Conservation (phyloP, 805 yeast species). For the Starmera amethionina region DNA sequence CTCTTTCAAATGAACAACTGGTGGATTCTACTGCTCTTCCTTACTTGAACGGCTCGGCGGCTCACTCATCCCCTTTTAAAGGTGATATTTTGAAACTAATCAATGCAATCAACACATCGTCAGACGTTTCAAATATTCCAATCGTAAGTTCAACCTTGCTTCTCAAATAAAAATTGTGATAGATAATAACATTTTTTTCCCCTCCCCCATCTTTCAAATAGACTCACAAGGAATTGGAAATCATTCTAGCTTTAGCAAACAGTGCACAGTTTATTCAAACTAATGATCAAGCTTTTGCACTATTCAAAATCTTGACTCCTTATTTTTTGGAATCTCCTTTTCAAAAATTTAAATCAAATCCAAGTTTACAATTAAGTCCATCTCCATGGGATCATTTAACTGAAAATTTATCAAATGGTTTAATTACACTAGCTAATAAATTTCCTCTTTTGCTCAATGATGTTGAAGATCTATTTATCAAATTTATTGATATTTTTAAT, state of each 20-base stretch:
- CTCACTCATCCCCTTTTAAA: constrained; percentile 1
- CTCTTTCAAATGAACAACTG: constrained; percentile 4
- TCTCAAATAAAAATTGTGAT: too few relatives aligned
- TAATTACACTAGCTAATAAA: constrained; percentile 16
- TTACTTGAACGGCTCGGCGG: too few relatives aligned
- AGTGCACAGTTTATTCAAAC: constrained; percentile 26
- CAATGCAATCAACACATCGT: constrained; percentile 4
- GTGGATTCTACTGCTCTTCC: too few relatives aligned
- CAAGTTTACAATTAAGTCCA: constrained; percentile 22
- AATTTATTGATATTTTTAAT: constrained; percentile 16
- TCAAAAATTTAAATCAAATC: constrained; percentile 35
- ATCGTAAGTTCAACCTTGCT: constrained; percentile 2
- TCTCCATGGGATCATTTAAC: constrained; percentile 33
- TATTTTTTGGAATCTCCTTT: constrained; percentile 42
- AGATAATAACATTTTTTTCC: too few relatives aligned
- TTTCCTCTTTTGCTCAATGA: constrained; percentile 19
- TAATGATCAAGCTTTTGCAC: constrained; percentile 25
- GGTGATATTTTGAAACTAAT: constrained; percentile 13
- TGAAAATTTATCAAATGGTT: constrained; percentile 21
- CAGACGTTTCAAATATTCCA: constrained; percentile 14
- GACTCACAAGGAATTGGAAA: constrained; percentile 44
- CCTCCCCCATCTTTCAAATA: not conserved
- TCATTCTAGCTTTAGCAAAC: constrained; percentile 35
- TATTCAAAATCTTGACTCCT: constrained; percentile 31
- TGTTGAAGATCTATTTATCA: constrained; percentile 13